Evolutionary conservation across 2,329 filamentous ascomycete genomes (phyloP), one percentile per base, ranked within the genome.

Genomic region (Penicillium aurantiogriseum): DNA sequence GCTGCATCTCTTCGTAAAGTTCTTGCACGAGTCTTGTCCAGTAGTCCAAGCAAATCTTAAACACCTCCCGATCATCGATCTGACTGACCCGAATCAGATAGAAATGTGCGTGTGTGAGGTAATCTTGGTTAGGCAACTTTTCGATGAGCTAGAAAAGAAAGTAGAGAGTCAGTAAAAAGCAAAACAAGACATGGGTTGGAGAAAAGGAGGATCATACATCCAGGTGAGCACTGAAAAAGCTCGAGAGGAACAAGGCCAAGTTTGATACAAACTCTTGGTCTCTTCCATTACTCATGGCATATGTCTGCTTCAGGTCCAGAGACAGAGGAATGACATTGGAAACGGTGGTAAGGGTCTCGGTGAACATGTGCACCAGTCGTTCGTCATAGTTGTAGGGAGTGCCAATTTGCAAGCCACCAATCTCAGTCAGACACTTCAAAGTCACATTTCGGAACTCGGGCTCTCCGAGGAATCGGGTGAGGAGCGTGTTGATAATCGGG

Each of bases 241-340:
- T 97, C 79, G 90, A 95, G 29, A 99, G 83, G 79, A 99, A 99
- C 11, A 99, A 84, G 1, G 94, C 93, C 60, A 99, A 78, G 70
- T 99, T 97, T 76, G 97, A 92, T 51, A 99, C 92, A 72, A 99
- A 99, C 72, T 99, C 93, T 73, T 99, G 94, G 67, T 99, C 94
- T 69, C 87, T 86, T 42, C 91, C 88, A 76, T 96, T 97, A 76
- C 93, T 97, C 61, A 87, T 88, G 21, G 89, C 88, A 70, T 97
- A 99, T 15, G 92, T 96, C 61, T 85, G 83, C 80, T 96, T 96
- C 56, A 99, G 83, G 70, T 97, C 92, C 63, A 97, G 83, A 7
- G 90, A 86, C 42, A 97, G 81, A 4, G 95, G 94, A 51, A 99
- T 96, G 67, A 96, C 96, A 69, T 89, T 91, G 21, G 93, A 89